Base-by-base conservation (phyloP, 2,329 filamentous ascomycete genomes). In the Didymella exigua region DNA sequence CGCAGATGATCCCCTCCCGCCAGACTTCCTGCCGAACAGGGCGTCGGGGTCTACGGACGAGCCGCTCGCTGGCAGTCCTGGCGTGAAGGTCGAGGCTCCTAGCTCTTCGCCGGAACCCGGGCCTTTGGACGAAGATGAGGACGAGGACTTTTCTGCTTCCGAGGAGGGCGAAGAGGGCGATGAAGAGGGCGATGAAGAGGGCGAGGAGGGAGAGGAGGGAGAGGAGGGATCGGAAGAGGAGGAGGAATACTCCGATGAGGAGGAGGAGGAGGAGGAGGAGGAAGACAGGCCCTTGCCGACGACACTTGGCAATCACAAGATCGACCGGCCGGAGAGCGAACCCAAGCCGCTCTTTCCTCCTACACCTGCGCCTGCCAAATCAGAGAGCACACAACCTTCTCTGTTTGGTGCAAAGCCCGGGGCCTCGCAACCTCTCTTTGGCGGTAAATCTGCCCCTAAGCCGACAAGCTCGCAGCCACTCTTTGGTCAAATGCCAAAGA, bases 41-140 rank as follows among this genome's bases (percentile, higher is more conserved):
- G 65, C 74, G 13, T 58, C 69, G 2, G 67, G 74, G 51, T 58
- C 62, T 21, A 58, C 61, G 11, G 69, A 71, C 36, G 77, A 80
- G 26, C 78, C 79, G 5, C 70, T 81, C 27, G 79, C 78, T 29
- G 79, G 79, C 13, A 80, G 77, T 36, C 79, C 79, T n/a, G 76
- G 77, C 18, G 69, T 81, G 10, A 75, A 80, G 44, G 69, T 76
- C 2, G 71, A 76, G 49, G 71, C 66, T 16, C 72, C 73, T 8
- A 68, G 67, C 24, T 75, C 72, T 23, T 68, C 67, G 23, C 68
- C 66, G 7, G 69, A 73, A 27, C 70, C 66, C 42, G 72, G 69
- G 19, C 70, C 66, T 18, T 56, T 69, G 21, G 65, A 68, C 9
- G 69, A 75, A 21, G 63, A 67, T 30, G 62, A 61, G 21, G 76